Base-by-base conservation (phyloP, 2,329 filamentous ascomycete species). In the Nigrospora sphaerica region DNA sequence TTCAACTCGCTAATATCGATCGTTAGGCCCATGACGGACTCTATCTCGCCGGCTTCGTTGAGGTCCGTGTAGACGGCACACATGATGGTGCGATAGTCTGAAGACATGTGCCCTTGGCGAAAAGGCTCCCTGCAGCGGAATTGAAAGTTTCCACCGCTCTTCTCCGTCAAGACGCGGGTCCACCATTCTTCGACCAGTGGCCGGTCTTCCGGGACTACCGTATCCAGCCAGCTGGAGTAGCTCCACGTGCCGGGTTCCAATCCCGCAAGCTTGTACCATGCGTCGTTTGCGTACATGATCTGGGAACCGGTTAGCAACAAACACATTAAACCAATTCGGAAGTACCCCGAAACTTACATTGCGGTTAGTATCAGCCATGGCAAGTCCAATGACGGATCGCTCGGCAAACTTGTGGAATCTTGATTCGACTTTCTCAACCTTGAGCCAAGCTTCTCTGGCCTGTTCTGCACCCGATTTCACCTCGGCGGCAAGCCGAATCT, bases 1-100 rank as follows among this genome's bases (percentile, higher is more conserved):
- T 60, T 60, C 1, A 57, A 46, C 45, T 60, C 57, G 46, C 55
- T 58, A 12, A 60, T 59, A 37, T 60, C 57, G 48, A 60, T 55
- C 12, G 56, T 53, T 2, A 59, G 48, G 14, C 55, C 51, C 56
- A 60, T 58, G 13, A 60, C 47, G 18, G 51, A 57, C 28, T 58
- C 57, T 1, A 60, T 51, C 17, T 56, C 52, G 16, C 50, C 53
- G 0, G 13, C 34, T 28, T 57, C 53, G 42, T 56, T 51, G 34
- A 57, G 33, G 32, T 60, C 56, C 2, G 57, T 46, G 42, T 59
- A 60, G n/a, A 53, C 54, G 28, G 56, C 56, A 39, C 56, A 58
- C 6, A 60, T 56, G 6, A 50, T 55, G 0, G 57, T 59, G 33
- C 51, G 49, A 39, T 54, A 45, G 6, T 56, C 54, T 2, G 55